Conservation (phyloP, 2,329 filamentous ascomycete species). For the Macrophomina phaseolina region DNA sequence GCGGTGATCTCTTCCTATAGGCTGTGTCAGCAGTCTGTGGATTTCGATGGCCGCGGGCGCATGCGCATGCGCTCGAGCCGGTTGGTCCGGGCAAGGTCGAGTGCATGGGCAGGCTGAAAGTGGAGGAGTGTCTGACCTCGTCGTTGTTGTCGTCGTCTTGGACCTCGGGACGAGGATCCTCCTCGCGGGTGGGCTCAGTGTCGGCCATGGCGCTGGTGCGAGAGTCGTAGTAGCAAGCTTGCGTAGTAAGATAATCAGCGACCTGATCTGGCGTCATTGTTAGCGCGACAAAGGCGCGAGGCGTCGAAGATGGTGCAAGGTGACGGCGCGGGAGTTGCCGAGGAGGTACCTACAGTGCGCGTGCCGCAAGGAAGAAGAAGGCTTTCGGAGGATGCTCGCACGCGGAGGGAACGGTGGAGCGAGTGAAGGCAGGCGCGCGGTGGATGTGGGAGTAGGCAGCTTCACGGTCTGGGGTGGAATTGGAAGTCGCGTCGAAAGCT, state of each 20-base stretch:
- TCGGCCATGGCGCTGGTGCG: slow-evolving; percentile 29
- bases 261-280: slow-evolving; percentile 9
- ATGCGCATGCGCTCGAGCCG: neutral
- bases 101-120: neutral
- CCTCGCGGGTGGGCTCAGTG: slow-evolving; percentile 24
- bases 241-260: neutral
- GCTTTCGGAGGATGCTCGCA: neutral
- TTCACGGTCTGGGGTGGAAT: slow-evolving; percentile 1
- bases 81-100: neutral
- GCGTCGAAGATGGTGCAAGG: neutral
- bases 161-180: slow-evolving; percentile 37
- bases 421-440: neutral
- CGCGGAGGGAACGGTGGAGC: neutral
- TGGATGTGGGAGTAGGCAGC: slow-evolving; percentile 5
- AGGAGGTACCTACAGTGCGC: neutral
- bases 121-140: slow-evolving; percentile 36
- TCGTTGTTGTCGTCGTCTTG: slow-evolving; percentile 41
- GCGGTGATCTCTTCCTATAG: slow-evolving; percentile 51
- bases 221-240: neutral
- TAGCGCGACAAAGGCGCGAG: neutral
- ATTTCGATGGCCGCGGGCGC: neutral
- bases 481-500: slow-evolving; percentile 26
- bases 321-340: neutral
- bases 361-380: too few relatives aligned
- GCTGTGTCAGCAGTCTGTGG: slow-evolving; percentile 3